A percentile compares a stretch with the other conserved stretches of the same genome.
Evolutionary conservation across 176 grass and related monocot genomes (phyloP).

Genomic region (Eleusine coracana): DNA sequence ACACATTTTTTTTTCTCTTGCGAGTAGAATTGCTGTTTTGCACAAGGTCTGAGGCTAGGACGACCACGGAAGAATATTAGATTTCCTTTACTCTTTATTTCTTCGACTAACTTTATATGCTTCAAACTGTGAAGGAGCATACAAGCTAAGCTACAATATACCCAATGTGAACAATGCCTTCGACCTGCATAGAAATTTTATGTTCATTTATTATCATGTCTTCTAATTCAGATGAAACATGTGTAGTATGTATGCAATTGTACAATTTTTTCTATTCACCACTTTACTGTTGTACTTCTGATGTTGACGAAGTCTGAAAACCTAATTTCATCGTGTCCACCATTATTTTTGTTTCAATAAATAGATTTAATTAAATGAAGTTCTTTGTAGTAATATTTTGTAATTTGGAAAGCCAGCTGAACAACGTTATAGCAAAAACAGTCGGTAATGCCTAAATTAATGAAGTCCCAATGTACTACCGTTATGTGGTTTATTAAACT

Average conservation of each 20-base stretch:
- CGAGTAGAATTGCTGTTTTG: too few species aligned
- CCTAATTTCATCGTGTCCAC: background rate
- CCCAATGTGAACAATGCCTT: background rate
- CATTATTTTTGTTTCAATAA: background rate
- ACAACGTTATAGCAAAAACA: background rate
- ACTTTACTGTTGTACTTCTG: background rate
- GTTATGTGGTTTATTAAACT: background rate
- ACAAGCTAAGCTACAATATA: background rate
- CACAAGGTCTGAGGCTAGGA: too few species aligned
- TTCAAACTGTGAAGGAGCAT: background rate
- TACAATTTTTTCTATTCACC: background rate
- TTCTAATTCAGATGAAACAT: background rate
- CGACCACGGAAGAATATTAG: too few species aligned
- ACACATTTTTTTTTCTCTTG: too few species aligned
- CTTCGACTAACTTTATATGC: background rate
- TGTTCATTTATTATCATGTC: background rate
- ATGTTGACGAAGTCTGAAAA: background rate
- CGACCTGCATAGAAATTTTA: background rate
- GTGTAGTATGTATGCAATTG: background rate
- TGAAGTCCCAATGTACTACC: background rate
- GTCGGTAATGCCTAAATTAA: background rate
- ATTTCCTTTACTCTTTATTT: too few species aligned
- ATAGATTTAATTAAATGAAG: background rate
- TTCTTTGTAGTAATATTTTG: background rate
- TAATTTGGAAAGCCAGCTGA: background rate